These are phyloP conservation scores for Colletotrichum shisoi DNA, from an alignment of 2,329 filamentous ascomycete genomes.

Conservation along the genomic window DNA sequence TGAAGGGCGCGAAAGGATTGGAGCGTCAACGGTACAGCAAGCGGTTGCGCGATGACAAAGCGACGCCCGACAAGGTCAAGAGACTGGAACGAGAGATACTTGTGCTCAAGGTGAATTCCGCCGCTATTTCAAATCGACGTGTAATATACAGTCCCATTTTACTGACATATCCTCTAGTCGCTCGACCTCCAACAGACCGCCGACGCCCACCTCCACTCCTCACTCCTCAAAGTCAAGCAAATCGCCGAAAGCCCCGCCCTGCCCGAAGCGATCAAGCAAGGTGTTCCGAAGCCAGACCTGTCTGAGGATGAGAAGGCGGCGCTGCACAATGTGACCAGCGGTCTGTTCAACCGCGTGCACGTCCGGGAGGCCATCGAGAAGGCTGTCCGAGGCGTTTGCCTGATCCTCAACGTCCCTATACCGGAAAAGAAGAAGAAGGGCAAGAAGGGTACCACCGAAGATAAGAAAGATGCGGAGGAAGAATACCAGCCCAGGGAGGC, in stretches of 20 bases:
- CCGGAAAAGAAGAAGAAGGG: conserved; percentile 55
- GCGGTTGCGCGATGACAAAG: conserved; percentile 58
- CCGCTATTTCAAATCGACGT: too few species aligned
- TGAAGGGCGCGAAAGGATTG: conserved; percentile 77
- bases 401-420: conserved; percentile 56
- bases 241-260: conserved; percentile 61
- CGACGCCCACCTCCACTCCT: conserved; percentile 63
- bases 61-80: conserved; percentile 59
- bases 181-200: conserved; percentile 67
- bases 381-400: conserved; percentile 60
- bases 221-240: conserved; percentile 62
- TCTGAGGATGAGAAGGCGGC: conserved; percentile 60
- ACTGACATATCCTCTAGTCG: conserved; percentile 50
- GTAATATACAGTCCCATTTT: background rate
- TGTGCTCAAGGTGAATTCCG: conserved; percentile 59
- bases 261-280: conserved; percentile 57
- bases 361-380: conserved; percentile 60
- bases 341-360: conserved; percentile 61
- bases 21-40: conserved; percentile 79
- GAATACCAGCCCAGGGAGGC: conserved; percentile 47
- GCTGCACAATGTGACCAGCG: conserved; percentile 68
- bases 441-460: conserved; percentile 46
- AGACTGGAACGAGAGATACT: conserved; percentile 69
- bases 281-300: conserved; percentile 60
- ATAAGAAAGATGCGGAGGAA: conserved; percentile 46